phyloP scores from a whole-genome alignment of 2,329 filamentous ascomycete genomes.

The Fusarium lyarnte region DNA sequence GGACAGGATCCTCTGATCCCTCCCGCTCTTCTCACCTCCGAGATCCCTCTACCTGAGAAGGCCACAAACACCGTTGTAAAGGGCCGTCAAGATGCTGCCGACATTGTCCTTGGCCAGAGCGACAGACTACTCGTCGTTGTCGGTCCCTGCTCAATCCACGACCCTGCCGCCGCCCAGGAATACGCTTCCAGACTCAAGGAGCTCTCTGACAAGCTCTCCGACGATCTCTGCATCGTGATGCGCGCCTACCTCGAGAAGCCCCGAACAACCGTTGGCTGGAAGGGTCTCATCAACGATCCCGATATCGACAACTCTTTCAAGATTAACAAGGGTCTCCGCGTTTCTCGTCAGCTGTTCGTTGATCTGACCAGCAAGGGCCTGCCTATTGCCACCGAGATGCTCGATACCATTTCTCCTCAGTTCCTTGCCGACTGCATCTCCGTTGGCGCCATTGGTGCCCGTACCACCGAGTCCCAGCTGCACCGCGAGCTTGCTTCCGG shows the following conservation, averaged over 20 bases:
- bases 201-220: slow-evolving; percentile 80
- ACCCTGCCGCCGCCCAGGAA: slow-evolving; percentile 86
- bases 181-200: slow-evolving; percentile 84
- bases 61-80: slow-evolving; percentile 75
- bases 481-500: slow-evolving; percentile 96
- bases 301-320: slow-evolving; percentile 97
- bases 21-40: slow-evolving; percentile 84
- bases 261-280: slow-evolving; percentile 97
- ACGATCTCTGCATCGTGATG: slow-evolving; percentile 94
- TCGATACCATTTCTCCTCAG: slow-evolving; percentile 98
- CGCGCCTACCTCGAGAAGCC: slow-evolving; percentile 99
- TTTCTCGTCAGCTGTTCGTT: slow-evolving; percentile 92
- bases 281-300: slow-evolving; percentile 98
- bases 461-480: slow-evolving; percentile 95
- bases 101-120: slow-evolving; percentile 80
- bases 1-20: slow-evolving; percentile 95
- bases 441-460: slow-evolving; percentile 92
- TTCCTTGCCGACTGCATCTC: slow-evolving; percentile 97
- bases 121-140: slow-evolving; percentile 94
- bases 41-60: slow-evolving; percentile 76
- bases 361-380: slow-evolving; percentile 88
- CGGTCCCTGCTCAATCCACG: slow-evolving; percentile 97
- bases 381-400: slow-evolving; percentile 97
- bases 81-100: slow-evolving; percentile 73
- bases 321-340: slow-evolving; percentile 97